Base-by-base conservation (phyloP, 75 land plant species). In the Picea glauca region DNA sequence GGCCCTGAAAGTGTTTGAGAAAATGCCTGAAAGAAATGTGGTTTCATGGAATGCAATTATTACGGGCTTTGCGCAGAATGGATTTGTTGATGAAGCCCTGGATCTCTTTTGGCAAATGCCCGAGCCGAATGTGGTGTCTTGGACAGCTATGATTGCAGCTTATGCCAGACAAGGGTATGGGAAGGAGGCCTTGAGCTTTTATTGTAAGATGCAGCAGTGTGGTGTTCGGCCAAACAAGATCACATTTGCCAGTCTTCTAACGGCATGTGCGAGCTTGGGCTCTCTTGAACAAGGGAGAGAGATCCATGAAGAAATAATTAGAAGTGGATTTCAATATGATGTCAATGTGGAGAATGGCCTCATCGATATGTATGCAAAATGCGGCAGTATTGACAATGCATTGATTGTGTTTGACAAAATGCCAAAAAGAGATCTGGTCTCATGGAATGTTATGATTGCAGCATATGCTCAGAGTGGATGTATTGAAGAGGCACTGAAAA, bases 311-410 rank as follows among this genome's bases (percentile, higher is more conserved):
- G 77, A 80, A 40, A 76, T 58, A 0, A 43, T 80, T 3, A 60
- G 59, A 40, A 75, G 21, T 56, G 92, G 92, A 6, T 81, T 81
- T 70, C 64, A 64, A 5, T 78, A 84, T 18, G 64, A 79, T 38
- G 59, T 81, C 33, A 50, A 76, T 60, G 83, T 88, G 54, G 86
- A 81, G 5, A 91, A 88, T 66, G 84, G 88, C 72, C 79, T 91
- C 9, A 81, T 87, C 60, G 90, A 87, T 60, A 87, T 85, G 87
- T 91, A 90, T 75, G 78, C 85, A 6, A 87, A 87, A 82, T 84
- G 89, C 59, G 91, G 91, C 33, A 23, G 78, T 30, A 63, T 87
- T 20, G 89, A 87, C 63, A 57, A 65, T 65, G 80, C 89, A 3
- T 56, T 81, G 20, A 58, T 72, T 14, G 12, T 86, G 11, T 88